Percentiles rank a stretch among this genome's conserved stretches.
Evolutionary conservation across 352 stramenopile genomes (phyloP).

Genomic region (Pythium dissimile): DNA sequence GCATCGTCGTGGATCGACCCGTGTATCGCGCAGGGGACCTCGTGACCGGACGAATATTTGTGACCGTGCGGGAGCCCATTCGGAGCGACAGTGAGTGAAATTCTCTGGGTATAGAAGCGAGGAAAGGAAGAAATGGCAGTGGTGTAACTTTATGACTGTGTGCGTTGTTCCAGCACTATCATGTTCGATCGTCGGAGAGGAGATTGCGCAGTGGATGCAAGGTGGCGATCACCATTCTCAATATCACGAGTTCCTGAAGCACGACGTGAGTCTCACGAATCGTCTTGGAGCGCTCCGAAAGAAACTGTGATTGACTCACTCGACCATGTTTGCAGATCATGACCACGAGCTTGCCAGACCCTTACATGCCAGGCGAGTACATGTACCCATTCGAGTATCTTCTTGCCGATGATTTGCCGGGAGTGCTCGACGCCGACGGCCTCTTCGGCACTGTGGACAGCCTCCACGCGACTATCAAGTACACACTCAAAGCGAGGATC

Average conservation of each 20-base stretch:
- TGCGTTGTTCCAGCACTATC: constrained; percentile 35
- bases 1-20: constrained; percentile 52
- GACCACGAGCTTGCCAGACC: constrained; percentile 39
- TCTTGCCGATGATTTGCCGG: constrained; percentile 47
- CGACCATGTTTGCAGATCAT: constrained; percentile 30
- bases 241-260: constrained; percentile 62
- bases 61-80: constrained; percentile 55
- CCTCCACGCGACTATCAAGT: constrained; percentile 73
- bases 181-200: constrained; percentile 53
- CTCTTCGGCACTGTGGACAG: constrained; percentile 45
- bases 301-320: background rate
- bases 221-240: constrained; percentile 56
- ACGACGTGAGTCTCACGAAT: constrained; percentile 34
- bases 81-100: constrained; percentile 43
- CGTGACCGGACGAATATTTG: constrained; percentile 47
- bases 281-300: background rate
- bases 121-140: too few species aligned
- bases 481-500: constrained; percentile 63
- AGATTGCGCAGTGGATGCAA: constrained; percentile 69
- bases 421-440: constrained; percentile 52
- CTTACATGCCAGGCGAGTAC: constrained; percentile 61
- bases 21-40: constrained; percentile 58
- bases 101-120: too few species aligned
- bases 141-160: too few species aligned
- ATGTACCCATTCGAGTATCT: constrained; percentile 66